These are phyloP conservation scores for Coemansia sp. DNA, from an alignment of 192 early-diverging fungal species.

Conservation along the genomic window DNA sequence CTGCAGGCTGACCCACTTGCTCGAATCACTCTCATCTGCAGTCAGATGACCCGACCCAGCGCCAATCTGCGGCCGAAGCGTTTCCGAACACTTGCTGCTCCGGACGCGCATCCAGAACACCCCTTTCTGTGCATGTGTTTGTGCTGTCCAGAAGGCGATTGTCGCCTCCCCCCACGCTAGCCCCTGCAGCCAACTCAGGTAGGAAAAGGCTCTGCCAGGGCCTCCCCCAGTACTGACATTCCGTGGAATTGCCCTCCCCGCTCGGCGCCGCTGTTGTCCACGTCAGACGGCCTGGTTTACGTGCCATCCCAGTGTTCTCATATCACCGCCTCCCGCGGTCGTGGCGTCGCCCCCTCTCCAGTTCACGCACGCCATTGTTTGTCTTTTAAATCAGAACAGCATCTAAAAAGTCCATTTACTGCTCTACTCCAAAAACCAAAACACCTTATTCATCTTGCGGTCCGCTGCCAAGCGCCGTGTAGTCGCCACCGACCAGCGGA, in stretches of 20 bases:
- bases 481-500: conserved; percentile 39
- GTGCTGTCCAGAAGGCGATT: neutral
- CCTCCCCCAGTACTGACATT: too few species aligned
- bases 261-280: too few species aligned
- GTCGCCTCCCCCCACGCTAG: neutral
- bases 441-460: neutral
- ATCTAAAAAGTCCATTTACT: neutral
- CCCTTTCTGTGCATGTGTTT: neutral
- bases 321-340: too few species aligned
- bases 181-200: too few species aligned
- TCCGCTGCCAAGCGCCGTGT: neutral
- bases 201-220: too few species aligned
- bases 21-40: conserved; percentile 25
- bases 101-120: neutral
- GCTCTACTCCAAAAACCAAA: neutral
- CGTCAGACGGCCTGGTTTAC: too few species aligned
- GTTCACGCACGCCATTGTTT: too few species aligned
- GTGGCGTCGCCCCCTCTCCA: too few species aligned
- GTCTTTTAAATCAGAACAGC: too few species aligned
- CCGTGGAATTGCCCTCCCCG: too few species aligned
- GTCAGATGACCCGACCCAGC: conserved; percentile 32
- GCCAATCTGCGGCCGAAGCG: conserved; percentile 25
- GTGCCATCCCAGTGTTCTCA: too few species aligned
- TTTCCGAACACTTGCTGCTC: conserved; percentile 4
- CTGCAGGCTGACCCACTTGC: conserved; percentile 13